A percentile compares a stretch with the other conserved stretches of the same genome.
These are phyloP conservation scores for Epichloe coenophiala DNA, from an alignment of 2,329 filamentous ascomycete genomes.

Conservation along the genomic window DNA sequence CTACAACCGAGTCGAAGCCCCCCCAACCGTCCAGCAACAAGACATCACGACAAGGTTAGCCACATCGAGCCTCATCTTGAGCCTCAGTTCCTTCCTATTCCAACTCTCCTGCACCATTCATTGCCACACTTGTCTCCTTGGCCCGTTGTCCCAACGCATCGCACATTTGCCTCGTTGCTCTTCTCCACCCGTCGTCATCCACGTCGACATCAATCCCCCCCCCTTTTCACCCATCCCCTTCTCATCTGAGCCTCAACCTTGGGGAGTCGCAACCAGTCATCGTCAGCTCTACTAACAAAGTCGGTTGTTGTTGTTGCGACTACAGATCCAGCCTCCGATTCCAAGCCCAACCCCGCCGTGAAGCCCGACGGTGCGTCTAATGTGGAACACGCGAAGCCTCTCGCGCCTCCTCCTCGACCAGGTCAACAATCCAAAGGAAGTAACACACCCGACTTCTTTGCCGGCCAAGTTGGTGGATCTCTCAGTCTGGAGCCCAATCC, in stretches of 20 bases:
- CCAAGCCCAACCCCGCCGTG: slow-evolving; percentile 31
- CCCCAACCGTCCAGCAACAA: slow-evolving; percentile 32
- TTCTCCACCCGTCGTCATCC: slow-evolving; percentile 3
- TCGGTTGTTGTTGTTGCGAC: slow-evolving; percentile 5
- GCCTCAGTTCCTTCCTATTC: slow-evolving; percentile 2
- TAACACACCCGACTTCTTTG: slow-evolving; percentile 58
- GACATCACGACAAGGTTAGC: slow-evolving; percentile 31
- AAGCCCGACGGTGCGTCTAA: slow-evolving; percentile 39
- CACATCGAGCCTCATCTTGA: slow-evolving; percentile 9
- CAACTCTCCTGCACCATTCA: background rate
- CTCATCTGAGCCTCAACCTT: background rate
- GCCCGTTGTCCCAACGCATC: slow-evolving; percentile 1
- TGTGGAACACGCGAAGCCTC: slow-evolving; percentile 48
- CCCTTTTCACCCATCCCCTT: background rate
- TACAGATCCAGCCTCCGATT: slow-evolving; percentile 29
- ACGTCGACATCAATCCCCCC: background rate
- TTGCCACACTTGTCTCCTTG: background rate
- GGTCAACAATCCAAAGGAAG: slow-evolving; percentile 31
- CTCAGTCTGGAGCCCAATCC: slow-evolving; percentile 82
- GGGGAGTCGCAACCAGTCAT: background rate
- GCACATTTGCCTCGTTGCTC: background rate
- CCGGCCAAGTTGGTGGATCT: slow-evolving; percentile 37
- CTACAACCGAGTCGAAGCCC: slow-evolving; percentile 32
- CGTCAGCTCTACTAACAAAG: slow-evolving; percentile 9
- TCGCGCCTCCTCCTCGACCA: slow-evolving; percentile 59